phyloP scores from a whole-genome alignment of 148 eudicot genomes.

The Spergularia bocconei region DNA sequence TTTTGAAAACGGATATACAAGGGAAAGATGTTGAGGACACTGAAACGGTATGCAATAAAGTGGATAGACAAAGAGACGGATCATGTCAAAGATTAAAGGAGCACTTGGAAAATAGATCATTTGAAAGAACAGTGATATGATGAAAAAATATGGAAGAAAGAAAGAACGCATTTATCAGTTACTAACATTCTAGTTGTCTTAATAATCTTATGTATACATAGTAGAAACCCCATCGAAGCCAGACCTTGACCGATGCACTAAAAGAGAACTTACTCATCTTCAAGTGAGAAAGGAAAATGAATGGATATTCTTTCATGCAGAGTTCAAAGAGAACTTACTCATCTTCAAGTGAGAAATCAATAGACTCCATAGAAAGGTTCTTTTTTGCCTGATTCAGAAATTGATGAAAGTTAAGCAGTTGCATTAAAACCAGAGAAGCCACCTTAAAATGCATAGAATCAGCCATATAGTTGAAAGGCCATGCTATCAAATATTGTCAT shows the following conservation, averaged over 20 bases:
- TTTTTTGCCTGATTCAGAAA: constrained; percentile 54
- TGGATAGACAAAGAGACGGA: too few species aligned
- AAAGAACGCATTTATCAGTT: too few species aligned
- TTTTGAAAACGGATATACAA: too few species aligned
- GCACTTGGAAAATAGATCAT: too few species aligned
- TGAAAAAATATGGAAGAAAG: too few species aligned
- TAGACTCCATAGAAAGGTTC: constrained; percentile 75
- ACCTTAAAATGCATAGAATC: constrained; percentile 3
- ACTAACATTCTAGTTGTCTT: too few species aligned
- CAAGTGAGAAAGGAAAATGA: neutral
- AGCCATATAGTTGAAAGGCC: neutral
- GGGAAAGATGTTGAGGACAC: too few species aligned
- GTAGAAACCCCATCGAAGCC: neutral
- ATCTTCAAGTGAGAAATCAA: constrained; percentile 48
- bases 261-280: too few species aligned
- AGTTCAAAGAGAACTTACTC: constrained; percentile 57
- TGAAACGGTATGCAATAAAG: too few species aligned
- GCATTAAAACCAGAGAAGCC: neutral
- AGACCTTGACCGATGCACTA: neutral
- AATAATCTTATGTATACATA: neutral
- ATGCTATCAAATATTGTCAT: neutral
- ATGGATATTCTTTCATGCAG: neutral
- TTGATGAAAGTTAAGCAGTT: neutral
- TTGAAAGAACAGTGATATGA: too few species aligned
- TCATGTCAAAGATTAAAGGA: too few species aligned